A percentile compares a stretch with the other conserved stretches of the same genome.
Conservation (phyloP, 2,329 filamentous ascomycete genomes). For the Fusarium gaditjirri region DNA sequence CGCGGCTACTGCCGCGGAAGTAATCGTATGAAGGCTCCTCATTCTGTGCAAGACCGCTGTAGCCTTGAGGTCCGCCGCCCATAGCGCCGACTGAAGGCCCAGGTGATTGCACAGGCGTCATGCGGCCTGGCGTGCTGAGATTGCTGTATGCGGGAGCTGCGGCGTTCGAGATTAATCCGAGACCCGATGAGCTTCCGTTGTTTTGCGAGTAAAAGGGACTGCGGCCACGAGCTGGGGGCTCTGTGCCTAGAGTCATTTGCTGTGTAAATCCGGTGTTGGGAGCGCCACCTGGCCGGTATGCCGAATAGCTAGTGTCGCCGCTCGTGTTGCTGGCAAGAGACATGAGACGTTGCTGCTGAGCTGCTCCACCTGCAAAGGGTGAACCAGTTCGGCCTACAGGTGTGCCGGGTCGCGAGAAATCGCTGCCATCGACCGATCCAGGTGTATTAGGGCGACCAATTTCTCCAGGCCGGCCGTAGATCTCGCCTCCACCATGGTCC, state of each 20-base stretch:
- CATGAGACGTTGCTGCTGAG: slow-evolving; percentile 43
- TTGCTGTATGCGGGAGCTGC: slow-evolving; percentile 60
- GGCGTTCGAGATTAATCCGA: slow-evolving; percentile 65
- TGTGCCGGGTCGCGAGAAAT: slow-evolving; percentile 62
- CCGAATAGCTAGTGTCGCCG: slow-evolving; percentile 47
- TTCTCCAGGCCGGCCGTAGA: slow-evolving; percentile 70
- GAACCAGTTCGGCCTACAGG: slow-evolving; percentile 50
- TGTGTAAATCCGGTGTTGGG: slow-evolving; percentile 38
- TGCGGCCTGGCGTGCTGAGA: slow-evolving; percentile 33
- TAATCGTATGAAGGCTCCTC: slow-evolving; percentile 66
- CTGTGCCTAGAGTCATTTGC: slow-evolving; percentile 37
- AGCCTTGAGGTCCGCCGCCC: slow-evolving; percentile 68
- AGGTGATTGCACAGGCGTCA: slow-evolving; percentile 45
- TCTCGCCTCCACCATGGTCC: slow-evolving; percentile 82
- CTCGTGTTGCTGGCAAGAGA: slow-evolving; percentile 37
- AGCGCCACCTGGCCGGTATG: slow-evolving; percentile 39
- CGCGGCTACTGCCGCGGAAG: slow-evolving; percentile 56
- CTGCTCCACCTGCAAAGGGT: slow-evolving; percentile 48
- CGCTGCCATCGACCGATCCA: slow-evolving; percentile 59
- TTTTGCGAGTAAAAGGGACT: slow-evolving; percentile 62
- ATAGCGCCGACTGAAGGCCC: slow-evolving; percentile 62
- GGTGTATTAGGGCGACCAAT: slow-evolving; percentile 71
- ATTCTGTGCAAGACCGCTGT: slow-evolving; percentile 67
- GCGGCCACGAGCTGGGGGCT: slow-evolving; percentile 49
- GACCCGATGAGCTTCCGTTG: slow-evolving; percentile 64